Evolutionary conservation across 768 basidiomycete species (phyloP).

Genomic region (Chlorophyllum brunneum): DNA sequence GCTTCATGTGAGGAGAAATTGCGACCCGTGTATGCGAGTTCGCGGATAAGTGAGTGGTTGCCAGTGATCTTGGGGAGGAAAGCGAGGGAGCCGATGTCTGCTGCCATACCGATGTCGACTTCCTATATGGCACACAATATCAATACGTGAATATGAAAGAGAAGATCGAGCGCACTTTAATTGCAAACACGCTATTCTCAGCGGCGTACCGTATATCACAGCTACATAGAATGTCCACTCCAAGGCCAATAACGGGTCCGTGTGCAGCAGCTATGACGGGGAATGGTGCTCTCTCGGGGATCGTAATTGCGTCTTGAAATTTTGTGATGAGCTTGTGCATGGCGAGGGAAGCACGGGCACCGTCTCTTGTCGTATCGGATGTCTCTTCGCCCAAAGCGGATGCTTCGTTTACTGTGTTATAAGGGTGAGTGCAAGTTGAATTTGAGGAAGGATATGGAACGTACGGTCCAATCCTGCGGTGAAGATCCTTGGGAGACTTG

Average conservation of each 20-base stretch:
- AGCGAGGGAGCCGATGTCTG: constrained; percentile 85
- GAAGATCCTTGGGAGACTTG: constrained; percentile 66
- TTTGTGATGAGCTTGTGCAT: constrained; percentile 43
- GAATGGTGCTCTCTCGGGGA: constrained; percentile 63
- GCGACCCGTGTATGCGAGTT: constrained; percentile 74
- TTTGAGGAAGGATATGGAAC: constrained; percentile 14
- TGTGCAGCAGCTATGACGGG: constrained; percentile 85
- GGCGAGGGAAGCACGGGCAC: constrained; percentile 47
- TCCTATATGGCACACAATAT: constrained; percentile 43
- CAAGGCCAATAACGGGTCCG: constrained; percentile 72
- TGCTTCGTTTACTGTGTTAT: constrained; percentile 27
- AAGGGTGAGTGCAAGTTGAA: background rate
- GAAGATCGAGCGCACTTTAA: constrained; percentile 59
- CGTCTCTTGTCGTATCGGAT: constrained; percentile 32
- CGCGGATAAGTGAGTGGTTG: constrained; percentile 67
- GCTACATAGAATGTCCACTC: constrained; percentile 67
- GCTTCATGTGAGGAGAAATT: constrained; percentile 72
- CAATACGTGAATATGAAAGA: constrained; percentile 25
- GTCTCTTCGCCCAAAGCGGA: constrained; percentile 21
- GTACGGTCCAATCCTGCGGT: constrained; percentile 82
- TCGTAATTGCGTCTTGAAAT: constrained; percentile 71
- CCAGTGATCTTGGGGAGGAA: constrained; percentile 75
- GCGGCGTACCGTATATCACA: constrained; percentile 82
- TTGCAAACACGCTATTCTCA: constrained; percentile 55
- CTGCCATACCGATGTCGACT: constrained; percentile 82